Base-by-base conservation (phyloP, 768 basidiomycete genomes). In the Rubroboletus satanas region DNA sequence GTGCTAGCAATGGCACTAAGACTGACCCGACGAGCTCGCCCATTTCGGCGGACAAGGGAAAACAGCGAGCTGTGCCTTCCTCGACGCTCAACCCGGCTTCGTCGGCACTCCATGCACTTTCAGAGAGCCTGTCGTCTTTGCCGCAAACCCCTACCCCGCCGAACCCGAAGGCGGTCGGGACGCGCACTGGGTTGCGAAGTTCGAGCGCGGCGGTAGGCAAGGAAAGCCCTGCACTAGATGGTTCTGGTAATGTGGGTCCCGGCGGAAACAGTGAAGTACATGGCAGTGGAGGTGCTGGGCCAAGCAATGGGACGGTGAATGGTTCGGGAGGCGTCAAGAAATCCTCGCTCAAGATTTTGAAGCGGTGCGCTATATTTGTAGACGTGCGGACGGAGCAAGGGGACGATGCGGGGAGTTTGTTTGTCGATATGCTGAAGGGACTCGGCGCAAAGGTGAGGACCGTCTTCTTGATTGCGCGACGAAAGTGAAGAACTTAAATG, bases 341-440 rank as follows among this genome's bases (percentile, higher is more conserved):
- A 38, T 57, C 64, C 23, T 54, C 63, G 23, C 64, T 85, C 57
- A 80, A 79, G 47, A 77, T 88, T 35, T 73, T 95, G 55, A 83
- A 84, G 52, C 81, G 83, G 12, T 93, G 92, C 52, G 78, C 80
- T 2, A 84, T 93, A 9, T 94, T 90, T 62, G 92, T 95, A 45
- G 93, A 95, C 65, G 90, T 96, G 28, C 66, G 77, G 58, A 83
- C 83, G 12, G 80, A 79, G 33, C 83, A 85, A 54, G 91, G 88
- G 0, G 90, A 91, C 50, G 84, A 95, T 62, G 90, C 89, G 0
- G 86, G 89, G 0, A 80, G 80, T 26, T 71, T 93, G 61, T 95
- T 95, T 62, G 80, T 85, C 14, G 89, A 94, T 45, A 91, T 94
- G 87, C 69, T 95, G 59, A 81, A 81, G 59, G 78, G 78, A 31